These are phyloP conservation scores for Tolypocladium guangdongense DNA, from an alignment of 2,329 filamentous ascomycete species.

Conservation along the genomic window DNA sequence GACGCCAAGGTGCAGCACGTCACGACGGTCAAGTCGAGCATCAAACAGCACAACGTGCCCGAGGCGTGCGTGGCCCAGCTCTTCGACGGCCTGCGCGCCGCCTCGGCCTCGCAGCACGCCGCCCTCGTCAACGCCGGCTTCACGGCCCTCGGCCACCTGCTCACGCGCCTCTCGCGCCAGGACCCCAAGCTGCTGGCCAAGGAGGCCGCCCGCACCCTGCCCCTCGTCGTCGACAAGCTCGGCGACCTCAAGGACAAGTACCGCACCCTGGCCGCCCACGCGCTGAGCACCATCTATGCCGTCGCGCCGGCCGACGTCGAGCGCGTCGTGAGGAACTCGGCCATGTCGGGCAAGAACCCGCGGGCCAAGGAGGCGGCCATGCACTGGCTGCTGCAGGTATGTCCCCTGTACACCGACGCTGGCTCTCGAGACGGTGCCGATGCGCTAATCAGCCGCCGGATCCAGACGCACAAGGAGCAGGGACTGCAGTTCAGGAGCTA, in stretches of 20 bases:
- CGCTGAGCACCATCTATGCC: conserved; percentile 66
- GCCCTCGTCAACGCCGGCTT: conserved; percentile 74
- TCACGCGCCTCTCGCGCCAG: conserved; percentile 78
- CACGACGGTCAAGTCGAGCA: conserved; percentile 69
- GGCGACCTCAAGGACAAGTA: conserved; percentile 84
- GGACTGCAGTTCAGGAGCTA: conserved; percentile 73
- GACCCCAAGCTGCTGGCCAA: conserved; percentile 63
- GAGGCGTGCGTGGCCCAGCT: conserved; percentile 59
- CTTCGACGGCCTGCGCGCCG: conserved; percentile 71
- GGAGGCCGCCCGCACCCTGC: conserved; percentile 60
- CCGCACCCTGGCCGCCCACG: conserved; percentile 60
- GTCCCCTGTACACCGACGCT: neutral
- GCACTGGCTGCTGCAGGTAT: conserved; percentile 72
- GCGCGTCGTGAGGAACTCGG: conserved; percentile 64
- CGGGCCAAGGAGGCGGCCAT: conserved; percentile 77
- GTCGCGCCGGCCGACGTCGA: conserved; percentile 66
- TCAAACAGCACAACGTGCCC: conserved; percentile 87
- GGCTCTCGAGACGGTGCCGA: neutral
- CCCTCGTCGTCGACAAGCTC: conserved; percentile 71
- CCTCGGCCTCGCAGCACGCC: conserved; percentile 66
- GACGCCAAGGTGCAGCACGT: conserved; percentile 63
- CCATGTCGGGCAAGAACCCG: conserved; percentile 69
- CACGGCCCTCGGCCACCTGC: conserved; percentile 75
- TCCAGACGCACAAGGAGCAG: conserved; percentile 69
- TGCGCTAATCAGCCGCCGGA: neutral